Conservation (phyloP, 805 yeast species). For the Barnettozyma wickerhamii region DNA sequence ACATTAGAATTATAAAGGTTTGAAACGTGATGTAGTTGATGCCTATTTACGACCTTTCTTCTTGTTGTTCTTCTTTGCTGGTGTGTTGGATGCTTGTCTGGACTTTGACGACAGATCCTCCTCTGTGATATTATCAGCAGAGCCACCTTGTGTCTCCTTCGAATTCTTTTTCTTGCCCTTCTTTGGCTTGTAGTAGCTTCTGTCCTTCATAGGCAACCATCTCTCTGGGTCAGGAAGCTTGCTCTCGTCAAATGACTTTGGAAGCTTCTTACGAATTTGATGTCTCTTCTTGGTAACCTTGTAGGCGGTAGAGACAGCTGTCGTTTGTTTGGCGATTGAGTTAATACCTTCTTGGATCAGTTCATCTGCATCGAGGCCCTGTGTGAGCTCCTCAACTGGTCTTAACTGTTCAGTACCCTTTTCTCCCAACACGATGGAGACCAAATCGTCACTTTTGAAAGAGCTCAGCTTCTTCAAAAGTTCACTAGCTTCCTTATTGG, state of each 20-base stretch:
- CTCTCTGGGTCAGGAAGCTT: conserved; percentile 62
- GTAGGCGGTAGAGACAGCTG: conserved; percentile 7
- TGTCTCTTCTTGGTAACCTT: conserved; percentile 28
- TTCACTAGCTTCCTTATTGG: conserved; percentile 8
- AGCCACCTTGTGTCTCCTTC: conserved; percentile 59
- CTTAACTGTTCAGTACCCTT: conserved; percentile 19
- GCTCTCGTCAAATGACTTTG: conserved; percentile 37
- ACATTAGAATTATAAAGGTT: conserved; percentile 4
- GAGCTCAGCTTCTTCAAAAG: conserved; percentile 27
- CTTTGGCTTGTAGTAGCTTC: conserved; percentile 79
- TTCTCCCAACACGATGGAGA: conserved; percentile 28
- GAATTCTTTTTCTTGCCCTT: conserved; percentile 41
- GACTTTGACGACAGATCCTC: conserved; percentile 23
- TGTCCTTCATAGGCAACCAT: conserved; percentile 87
- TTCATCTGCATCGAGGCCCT: conserved; percentile 28
- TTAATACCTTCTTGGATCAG: conserved; percentile 24
- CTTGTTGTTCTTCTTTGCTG: conserved; percentile 18
- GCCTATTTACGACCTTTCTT: conserved; percentile 25
- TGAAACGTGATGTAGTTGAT: neutral
- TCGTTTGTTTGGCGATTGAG: conserved; percentile 12
- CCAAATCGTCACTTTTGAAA: conserved; percentile 19
- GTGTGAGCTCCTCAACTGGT: conserved; percentile 25
- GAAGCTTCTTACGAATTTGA: conserved; percentile 31
- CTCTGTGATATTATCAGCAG: conserved; percentile 43
- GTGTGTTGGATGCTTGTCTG: conserved; percentile 3